Evolutionary conservation across 1,284 basidiomycete species (phyloP).

Genomic region (Veloporphyrellus conicus): DNA sequence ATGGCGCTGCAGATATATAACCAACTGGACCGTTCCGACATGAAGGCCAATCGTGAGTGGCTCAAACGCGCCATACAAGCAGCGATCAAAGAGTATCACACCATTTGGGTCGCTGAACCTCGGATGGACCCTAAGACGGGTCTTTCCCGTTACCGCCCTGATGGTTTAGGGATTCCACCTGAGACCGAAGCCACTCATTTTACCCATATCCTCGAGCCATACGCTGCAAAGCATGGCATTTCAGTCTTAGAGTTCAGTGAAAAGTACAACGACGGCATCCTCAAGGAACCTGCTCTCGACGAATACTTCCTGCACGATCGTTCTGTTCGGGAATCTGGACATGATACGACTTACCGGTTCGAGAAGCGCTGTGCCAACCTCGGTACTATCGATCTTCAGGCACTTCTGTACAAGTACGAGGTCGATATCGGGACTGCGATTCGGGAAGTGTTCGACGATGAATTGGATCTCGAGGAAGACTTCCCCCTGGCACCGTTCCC

Average conservation of each 20-base stretch:
- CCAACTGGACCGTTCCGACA: constrained; percentile 82
- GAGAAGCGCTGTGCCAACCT: constrained; percentile 96
- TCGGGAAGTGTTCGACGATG: constrained; percentile 89
- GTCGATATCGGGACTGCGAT: constrained; percentile 92
- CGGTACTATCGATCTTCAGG: constrained; percentile 93
- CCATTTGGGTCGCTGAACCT: constrained; percentile 91
- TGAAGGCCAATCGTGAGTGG: constrained; percentile 83
- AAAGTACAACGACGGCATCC: constrained; percentile 82
- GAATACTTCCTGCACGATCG: constrained; percentile 98
- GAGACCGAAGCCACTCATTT: constrained; percentile 99
- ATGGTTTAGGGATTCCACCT: constrained; percentile 93
- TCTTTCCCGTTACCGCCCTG: constrained; percentile 89
- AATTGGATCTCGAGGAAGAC: constrained; percentile 86
- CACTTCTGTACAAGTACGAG: constrained; percentile 90
- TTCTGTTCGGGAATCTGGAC: constrained; percentile 89
- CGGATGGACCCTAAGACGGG: constrained; percentile 91
- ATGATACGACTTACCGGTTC: constrained; percentile 96
- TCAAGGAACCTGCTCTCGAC: constrained; percentile 88
- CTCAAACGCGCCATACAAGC: constrained; percentile 92
- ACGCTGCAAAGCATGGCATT: constrained; percentile 86
- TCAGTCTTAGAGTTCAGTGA: constrained; percentile 98
- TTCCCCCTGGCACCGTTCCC: constrained; percentile 91
- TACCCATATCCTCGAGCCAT: constrained; percentile 94
- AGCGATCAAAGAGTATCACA: constrained; percentile 98
- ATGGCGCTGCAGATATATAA: constrained; percentile 98